A percentile compares a stretch with the other conserved stretches of the same genome.
These are phyloP conservation scores for Fusarium succisae DNA, from an alignment of 2,329 filamentous ascomycete species.

Conservation along the genomic window DNA sequence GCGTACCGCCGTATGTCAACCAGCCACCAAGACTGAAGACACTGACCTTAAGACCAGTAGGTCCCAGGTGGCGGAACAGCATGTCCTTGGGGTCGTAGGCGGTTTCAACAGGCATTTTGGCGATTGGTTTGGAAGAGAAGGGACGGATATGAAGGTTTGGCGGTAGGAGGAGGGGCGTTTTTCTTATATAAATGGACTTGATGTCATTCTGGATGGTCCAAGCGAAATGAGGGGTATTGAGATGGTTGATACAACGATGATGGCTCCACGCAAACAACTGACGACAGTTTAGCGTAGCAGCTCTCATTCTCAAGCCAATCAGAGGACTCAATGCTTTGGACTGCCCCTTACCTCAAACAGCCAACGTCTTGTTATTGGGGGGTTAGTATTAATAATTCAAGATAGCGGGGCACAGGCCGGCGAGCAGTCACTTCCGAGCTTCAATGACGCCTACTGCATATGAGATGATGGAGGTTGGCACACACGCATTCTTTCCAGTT, in stretches of 20 bases:
- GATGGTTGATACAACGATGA: conserved; percentile 6
- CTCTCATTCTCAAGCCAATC: not conserved
- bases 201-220: conserved; percentile 22
- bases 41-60: conserved; percentile 42
- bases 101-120: conserved; percentile 36
- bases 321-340: not conserved
- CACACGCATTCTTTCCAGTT: not conserved
- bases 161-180: not conserved
- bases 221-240: conserved; percentile 18
- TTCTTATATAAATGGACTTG: conserved; percentile 10
- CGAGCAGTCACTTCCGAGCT: not conserved
- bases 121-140: not conserved
- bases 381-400: conserved; percentile 23
- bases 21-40: conserved; percentile 41
- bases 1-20: conserved; percentile 58
- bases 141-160: not conserved
- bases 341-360: not conserved
- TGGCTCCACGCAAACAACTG: conserved; percentile 20
- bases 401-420: not conserved
- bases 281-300: conserved; percentile 20
- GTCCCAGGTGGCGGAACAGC: conserved; percentile 41
- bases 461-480: not conserved
- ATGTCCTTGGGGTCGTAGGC: conserved; percentile 42
- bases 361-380: not conserved
- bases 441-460: conserved; percentile 14